Evolutionary conservation across 1,284 basidiomycete species (phyloP), one percentile per base, ranked within the genome.

Genomic region (Sanghuangporus sanghuang): DNA sequence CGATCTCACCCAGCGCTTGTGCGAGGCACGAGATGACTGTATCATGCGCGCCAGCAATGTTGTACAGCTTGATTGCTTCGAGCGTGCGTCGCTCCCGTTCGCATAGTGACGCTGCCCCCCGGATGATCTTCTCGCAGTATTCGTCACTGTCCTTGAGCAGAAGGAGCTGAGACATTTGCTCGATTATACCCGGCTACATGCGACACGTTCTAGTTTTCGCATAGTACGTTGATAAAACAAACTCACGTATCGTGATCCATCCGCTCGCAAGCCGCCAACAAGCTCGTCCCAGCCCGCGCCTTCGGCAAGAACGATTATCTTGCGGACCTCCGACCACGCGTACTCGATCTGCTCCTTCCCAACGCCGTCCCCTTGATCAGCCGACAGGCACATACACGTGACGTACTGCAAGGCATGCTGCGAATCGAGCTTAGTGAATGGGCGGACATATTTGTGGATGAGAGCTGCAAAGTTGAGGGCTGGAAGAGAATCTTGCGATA

Each of bases 401-500:
- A 98, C 90, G 71, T 99, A 99, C 76, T 98, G 95, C 61, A 99
- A 77, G 0, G 96, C 97, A 68, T 96, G 93, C 70, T 92, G 89
- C 0, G 95, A 90, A 70, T 97, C 96, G 80, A 93, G 85, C 73
- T 90, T 91, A 53, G 92, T 89, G 73, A 98, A 97, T 62, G 90
- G 91, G 40, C 93, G 86, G 56, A 97, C 87, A 73, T 99, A 98
- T 16, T 95, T 89, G 85, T 95, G 95, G 67, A 97, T 85, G 40
- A 98, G 75, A 23, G 93, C 92, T 1, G 93, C 86, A 58, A 98
- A 83, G 72, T 92, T 93, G 64, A 99, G 78, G 12, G 87, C 83
- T 0, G 87, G 86, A 14, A 84, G 84, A n/a, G 78, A 74, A 27
- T 78, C 77, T 18, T 87, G 84, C 0, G 87, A 84, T 9, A 89